Evolutionary conservation across 345 rosid species (phyloP), one percentile per base, ranked within the genome.

Genomic region (Turritis glabra): DNA sequence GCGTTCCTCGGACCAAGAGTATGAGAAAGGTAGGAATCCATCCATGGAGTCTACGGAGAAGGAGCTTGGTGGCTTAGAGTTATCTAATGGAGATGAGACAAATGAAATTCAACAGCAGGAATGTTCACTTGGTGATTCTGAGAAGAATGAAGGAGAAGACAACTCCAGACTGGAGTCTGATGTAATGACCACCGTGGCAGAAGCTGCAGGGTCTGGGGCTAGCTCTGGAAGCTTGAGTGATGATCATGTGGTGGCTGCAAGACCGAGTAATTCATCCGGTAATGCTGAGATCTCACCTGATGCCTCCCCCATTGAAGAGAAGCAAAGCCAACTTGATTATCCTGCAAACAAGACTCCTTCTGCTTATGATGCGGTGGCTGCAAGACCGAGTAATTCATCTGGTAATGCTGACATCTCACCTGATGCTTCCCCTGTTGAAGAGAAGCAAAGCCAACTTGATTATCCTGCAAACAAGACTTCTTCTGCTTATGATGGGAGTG

Each of bases 311-410:
- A 30, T 64, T 12, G 76, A 71, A 71, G 63, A 77, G 22, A 33
- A 57, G 48, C 67, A 64, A 48, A 29, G 12, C 57, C 68, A 48
- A 26, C 29, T 5, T 3, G 61, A 47, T 47, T 19, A 14, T 62
- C 67, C 25, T 30, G 79, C 82, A 56, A 67, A 79, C 69, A 85
- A 84, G 71, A 84, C 85, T 41, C 66, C 82, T 53, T 88, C 78
- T 76, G 89, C 91, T 50, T 89, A 88, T 76, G 91, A 87, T 80
- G 90, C 9, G 40, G 72, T 27, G 41, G 72, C 51, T 27, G 48
- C 23, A 41, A 70, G 72, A 64, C 23, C 8, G 19, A 77, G 67
- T 77, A 5, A 8, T 48, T 71, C 76, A 0, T 71, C 72, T 6
- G 32, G 43, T 64, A 48, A 55, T 19, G 69, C 44, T 64, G 61